A percentile compares a stretch with the other conserved stretches of the same genome.
Conservation (phyloP, 1,284 basidiomycete genomes). For the Cutaneotrichosporon mucoides region DNA sequence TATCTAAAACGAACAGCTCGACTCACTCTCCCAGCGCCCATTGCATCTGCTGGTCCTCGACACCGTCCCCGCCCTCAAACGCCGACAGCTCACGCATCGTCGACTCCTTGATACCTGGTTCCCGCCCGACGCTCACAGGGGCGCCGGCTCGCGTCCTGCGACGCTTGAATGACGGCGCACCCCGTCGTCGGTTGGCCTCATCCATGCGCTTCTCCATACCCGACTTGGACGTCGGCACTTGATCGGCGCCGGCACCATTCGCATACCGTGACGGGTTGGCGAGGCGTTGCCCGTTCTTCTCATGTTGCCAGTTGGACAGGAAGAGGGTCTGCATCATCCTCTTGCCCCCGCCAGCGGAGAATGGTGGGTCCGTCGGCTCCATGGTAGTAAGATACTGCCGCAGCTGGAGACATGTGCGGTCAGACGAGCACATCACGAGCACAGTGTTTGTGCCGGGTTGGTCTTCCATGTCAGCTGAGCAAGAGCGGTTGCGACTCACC, state of each 20-base stretch:
- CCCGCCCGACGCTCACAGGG: constrained; percentile 6
- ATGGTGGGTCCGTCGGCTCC: constrained; percentile 57
- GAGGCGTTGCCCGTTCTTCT: constrained; percentile 38
- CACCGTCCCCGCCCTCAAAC: constrained; percentile 28
- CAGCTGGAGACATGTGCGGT: constrained; percentile 67
- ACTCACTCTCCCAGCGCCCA: constrained; percentile 33
- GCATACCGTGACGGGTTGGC: constrained; percentile 30
- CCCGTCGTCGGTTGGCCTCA: constrained; percentile 25
- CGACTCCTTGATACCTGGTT: constrained; percentile 20
- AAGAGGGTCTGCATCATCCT: constrained; percentile 64
- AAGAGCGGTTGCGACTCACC: constrained; percentile 22
- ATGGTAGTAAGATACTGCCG: constrained; percentile 71
- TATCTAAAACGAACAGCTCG: neutral
- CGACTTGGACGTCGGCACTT: constrained; percentile 26
- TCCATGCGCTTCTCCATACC: constrained; percentile 33
- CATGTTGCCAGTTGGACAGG: constrained; percentile 46
- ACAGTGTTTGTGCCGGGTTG: constrained; percentile 68
- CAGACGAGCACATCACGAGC: constrained; percentile 83
- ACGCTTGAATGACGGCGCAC: constrained; percentile 58
- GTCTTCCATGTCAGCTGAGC: constrained; percentile 40
- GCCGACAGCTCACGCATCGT: constrained; percentile 38
- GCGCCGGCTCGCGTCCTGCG: constrained; percentile 38
- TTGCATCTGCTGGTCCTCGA: constrained; percentile 32
- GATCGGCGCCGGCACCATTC: constrained; percentile 29
- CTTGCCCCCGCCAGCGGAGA: constrained; percentile 53